phyloP scores from a whole-genome alignment of 805 yeast genomes.

The Kodamaea leandrae region DNA sequence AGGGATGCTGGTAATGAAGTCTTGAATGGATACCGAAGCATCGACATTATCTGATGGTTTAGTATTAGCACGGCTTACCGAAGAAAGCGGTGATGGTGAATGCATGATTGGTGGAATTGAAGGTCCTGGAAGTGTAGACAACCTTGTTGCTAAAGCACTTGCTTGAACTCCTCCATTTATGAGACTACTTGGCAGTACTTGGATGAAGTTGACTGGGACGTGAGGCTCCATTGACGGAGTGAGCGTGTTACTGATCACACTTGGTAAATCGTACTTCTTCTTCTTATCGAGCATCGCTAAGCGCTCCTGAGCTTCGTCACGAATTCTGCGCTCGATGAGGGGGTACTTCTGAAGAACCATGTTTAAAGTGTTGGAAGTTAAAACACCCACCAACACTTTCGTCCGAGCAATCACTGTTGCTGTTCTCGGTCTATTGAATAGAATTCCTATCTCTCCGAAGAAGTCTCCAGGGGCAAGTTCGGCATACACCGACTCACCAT shows the following conservation, averaged over 20 bases:
- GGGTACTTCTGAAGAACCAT: slow-evolving; percentile 63
- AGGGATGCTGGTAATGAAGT: slow-evolving; percentile 55
- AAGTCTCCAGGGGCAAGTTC: slow-evolving; percentile 67
- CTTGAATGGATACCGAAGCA: slow-evolving; percentile 54
- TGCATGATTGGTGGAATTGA: slow-evolving; percentile 15
- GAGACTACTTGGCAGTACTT: slow-evolving; percentile 1
- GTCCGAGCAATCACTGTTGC: slow-evolving; percentile 75
- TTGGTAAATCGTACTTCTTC: slow-evolving; percentile 42
- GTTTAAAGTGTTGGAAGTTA: slow-evolving; percentile 61
- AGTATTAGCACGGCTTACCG: slow-evolving; percentile 7
- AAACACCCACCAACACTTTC: slow-evolving; percentile 62
- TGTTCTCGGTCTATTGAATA: slow-evolving; percentile 72
- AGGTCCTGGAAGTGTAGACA: slow-evolving; percentile 14
- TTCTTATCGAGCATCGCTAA: slow-evolving; percentile 67
- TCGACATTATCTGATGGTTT: slow-evolving; percentile 39
- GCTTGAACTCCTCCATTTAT: slow-evolving; percentile 11
- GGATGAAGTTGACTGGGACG: slow-evolving; percentile 11
- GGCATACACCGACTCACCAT: slow-evolving; percentile 73
- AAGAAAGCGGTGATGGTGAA: slow-evolving; percentile 19
- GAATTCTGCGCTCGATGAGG: slow-evolving; percentile 58
- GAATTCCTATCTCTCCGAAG: slow-evolving; percentile 77
- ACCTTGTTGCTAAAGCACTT: slow-evolving; percentile 14
- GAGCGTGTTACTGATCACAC: slow-evolving; percentile 18
- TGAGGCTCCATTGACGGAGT: slow-evolving; percentile 1
- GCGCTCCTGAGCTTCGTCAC: slow-evolving; percentile 80